Evolutionary conservation across 2,329 filamentous ascomycete genomes (phyloP), one percentile per base, ranked within the genome.

Genomic region (Cytospora mali): DNA sequence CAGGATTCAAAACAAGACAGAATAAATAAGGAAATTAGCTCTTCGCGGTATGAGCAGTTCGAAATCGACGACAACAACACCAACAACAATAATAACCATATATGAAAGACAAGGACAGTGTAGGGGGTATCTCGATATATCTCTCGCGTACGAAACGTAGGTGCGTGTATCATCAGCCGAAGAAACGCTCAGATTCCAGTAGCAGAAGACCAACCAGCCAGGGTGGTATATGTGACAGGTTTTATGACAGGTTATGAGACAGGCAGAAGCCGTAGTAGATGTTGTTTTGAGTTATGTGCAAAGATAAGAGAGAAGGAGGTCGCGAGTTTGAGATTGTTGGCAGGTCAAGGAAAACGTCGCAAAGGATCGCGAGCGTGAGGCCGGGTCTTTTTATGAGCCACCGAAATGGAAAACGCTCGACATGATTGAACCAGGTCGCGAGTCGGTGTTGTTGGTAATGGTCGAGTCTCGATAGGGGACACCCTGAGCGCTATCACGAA

Each of bases 91-190:
- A 51, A 39, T 42, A 23, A 23, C 10, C 51, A 28, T 42, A 29
- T 14, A 63, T n/a, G 6, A 53, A 57, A 35, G 46, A 55, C 54
- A 56, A 42, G 29, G 55, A 46, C 48, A 60, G 60, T 35, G 31
- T 50, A 39, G 52, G 60, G 63, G 63, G 63, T 65, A 65, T 65
- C 63, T 65, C 63, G 63, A 61, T 65, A 65, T 65, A 52, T 62
- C 60, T 65, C 56, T 65, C 63, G 63, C 63, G 62, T 65, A 65
- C 63, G 60, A 60, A 65, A 63, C 52, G 52, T 63, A 62, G 59
- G 39, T 65, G 61, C 61, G 55, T 62, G 55, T 56, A 63, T 65
- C 63, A 65, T 65, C 63, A 62, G 55, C 63, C 60, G 56, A 60
- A 60, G 48, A 64, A 60, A 65, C 55, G 61, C 59, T 58, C 55